phyloP scores from a whole-genome alignment of 1,139 yeast genomes.

The Kodamaea arcana region DNA sequence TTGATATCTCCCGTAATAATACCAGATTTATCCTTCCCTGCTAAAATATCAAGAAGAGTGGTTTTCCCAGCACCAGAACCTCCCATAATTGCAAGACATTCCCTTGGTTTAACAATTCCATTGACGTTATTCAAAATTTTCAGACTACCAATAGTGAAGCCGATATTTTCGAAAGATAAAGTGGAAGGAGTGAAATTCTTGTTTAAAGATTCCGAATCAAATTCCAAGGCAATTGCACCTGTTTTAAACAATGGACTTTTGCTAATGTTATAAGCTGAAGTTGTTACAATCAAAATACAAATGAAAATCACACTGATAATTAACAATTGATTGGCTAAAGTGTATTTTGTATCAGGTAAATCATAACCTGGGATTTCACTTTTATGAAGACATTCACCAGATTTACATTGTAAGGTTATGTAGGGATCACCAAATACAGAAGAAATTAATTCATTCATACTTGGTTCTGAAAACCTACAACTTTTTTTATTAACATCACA shows the following conservation, averaged over 20 bases:
- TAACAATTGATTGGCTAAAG: conserved; percentile 47
- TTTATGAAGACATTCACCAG: conserved; percentile 90
- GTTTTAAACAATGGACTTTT: conserved; percentile 59
- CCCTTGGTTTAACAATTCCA: conserved; percentile 82
- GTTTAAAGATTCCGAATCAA: conserved; percentile 40
- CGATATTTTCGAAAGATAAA: conserved; percentile 68
- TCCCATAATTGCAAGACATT: conserved; percentile 94
- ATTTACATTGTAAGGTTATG: conserved; percentile 71
- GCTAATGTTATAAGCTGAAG: conserved; percentile 50
- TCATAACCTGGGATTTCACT: conserved; percentile 90
- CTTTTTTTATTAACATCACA: conserved; percentile 61
- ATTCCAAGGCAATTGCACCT: conserved; percentile 26
- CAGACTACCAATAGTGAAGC: conserved; percentile 49
- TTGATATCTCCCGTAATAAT: conserved; percentile 56
- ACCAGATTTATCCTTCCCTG: conserved; percentile 83
- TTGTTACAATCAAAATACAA: conserved; percentile 32
- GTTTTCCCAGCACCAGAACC: conserved; percentile 99
- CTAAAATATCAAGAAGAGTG: conserved; percentile 83
- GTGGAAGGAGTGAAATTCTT: conserved; percentile 70
- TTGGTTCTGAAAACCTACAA: conserved; percentile 88
- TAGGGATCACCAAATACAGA: conserved; percentile 91
- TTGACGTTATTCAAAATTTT: conserved; percentile 57
- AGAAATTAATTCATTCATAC: conserved; percentile 87
- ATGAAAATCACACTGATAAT: conserved; percentile 48
- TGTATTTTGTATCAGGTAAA: conserved; percentile 55